A percentile compares a stretch with the other conserved stretches of the same genome.
Evolutionary conservation across 2,329 filamentous ascomycete species (phyloP).

Genomic region (Raffaelea albimanens): DNA sequence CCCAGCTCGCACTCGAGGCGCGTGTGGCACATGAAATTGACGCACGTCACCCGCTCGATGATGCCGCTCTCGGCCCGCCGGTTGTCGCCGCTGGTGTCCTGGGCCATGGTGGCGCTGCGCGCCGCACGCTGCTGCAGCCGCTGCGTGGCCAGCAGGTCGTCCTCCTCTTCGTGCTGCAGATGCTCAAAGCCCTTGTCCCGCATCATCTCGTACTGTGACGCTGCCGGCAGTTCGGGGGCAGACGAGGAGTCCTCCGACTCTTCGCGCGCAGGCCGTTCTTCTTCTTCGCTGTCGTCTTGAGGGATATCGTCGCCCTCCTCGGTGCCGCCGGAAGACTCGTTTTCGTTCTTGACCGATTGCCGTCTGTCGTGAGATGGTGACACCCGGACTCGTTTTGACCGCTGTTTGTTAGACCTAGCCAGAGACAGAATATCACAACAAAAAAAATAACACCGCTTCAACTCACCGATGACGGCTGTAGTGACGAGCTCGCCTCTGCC

Average conservation of each 20-base stretch:
- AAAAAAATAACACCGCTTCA: no score
- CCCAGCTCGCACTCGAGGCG: slow-evolving; percentile 77
- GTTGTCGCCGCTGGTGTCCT: slow-evolving; percentile 47
- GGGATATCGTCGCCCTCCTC: background rate
- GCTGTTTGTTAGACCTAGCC: slow-evolving; percentile 2
- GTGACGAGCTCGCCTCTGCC: slow-evolving; percentile 30
- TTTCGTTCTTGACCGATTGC: background rate
- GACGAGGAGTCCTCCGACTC: no score
- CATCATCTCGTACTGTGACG: slow-evolving; percentile 53
- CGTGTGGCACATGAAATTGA: slow-evolving; percentile 94
- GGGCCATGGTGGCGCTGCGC: slow-evolving; percentile 10
- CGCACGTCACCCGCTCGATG: slow-evolving; percentile 75
- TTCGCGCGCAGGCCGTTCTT: no score
- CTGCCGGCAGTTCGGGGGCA: slow-evolving; percentile 24
- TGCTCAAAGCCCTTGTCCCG: slow-evolving; percentile 52
- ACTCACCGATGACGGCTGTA: slow-evolving; percentile 29
- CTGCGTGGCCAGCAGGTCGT: slow-evolving; percentile 57
- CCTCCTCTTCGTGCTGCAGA: slow-evolving; percentile 43
- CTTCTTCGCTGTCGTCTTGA: no score
- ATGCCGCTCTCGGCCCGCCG: slow-evolving; percentile 74
- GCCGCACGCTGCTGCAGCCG: slow-evolving; percentile 39
- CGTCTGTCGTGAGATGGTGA: slow-evolving; percentile 16
- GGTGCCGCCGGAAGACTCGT: background rate
- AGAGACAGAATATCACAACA: no score
- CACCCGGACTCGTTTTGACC: slow-evolving; percentile 26